Conservation (phyloP, 148 eudicot genomes). For the Amaranthus cruentus region DNA sequence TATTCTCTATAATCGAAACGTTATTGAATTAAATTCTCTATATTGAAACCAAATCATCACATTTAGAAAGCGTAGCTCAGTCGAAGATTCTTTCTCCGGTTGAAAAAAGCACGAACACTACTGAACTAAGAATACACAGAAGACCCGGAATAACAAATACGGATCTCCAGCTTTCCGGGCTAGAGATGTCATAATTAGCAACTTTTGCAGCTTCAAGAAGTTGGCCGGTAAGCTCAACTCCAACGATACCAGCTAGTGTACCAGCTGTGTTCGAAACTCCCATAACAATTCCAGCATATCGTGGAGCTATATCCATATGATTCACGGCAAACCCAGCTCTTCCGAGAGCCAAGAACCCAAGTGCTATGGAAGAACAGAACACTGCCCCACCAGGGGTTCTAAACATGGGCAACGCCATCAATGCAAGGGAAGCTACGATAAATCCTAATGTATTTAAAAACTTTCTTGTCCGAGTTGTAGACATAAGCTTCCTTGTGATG, state of each 20-base stretch:
- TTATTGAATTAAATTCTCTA: neutral
- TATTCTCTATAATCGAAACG: neutral
- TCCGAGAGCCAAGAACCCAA: slow-evolving; percentile 92
- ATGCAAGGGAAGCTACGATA: slow-evolving; percentile 67
- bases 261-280: slow-evolving; percentile 97
- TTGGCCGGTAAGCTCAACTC: slow-evolving; percentile 80
- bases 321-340: slow-evolving; percentile 97
- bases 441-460: slow-evolving; percentile 77
- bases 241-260: slow-evolving; percentile 86
- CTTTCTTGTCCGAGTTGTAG: slow-evolving; percentile 73
- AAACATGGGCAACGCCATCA: slow-evolving; percentile 62
- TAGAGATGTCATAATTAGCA: slow-evolving; percentile 64
- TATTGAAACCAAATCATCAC: slow-evolving; percentile 4
- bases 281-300: slow-evolving; percentile 94
- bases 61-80: slow-evolving; percentile 32
- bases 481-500: slow-evolving; percentile 58
- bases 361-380: slow-evolving; percentile 87
- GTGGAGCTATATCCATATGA: slow-evolving; percentile 97
- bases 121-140: slow-evolving; percentile 74
- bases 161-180: slow-evolving; percentile 77
- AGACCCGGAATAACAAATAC: slow-evolving; percentile 78
- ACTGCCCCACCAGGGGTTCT: slow-evolving; percentile 75
- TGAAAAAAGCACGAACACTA: slow-evolving; percentile 62
- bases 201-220: slow-evolving; percentile 89
- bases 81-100: slow-evolving; percentile 91